Conservation (phyloP, 306 rosid genomes). For the Dryas alaskensis region DNA sequence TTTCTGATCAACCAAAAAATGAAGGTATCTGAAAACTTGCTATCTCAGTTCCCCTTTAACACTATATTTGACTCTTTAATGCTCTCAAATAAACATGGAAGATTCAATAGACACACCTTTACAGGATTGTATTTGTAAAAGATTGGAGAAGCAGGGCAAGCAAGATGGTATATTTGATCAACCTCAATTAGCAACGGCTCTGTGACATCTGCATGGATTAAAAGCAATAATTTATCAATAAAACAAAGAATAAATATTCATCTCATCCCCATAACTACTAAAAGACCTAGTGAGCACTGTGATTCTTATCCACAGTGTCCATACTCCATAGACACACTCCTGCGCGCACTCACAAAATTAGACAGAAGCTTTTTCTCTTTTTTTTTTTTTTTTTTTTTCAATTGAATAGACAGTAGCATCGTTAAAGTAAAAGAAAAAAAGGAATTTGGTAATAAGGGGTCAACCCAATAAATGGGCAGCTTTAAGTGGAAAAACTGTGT, state of each 20-base stretch:
- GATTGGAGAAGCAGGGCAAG: conserved; percentile 97
- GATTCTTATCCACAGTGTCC: no score
- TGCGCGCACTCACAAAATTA: not conserved
- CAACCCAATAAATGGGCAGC: no score
- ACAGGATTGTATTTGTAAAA: conserved; percentile 97
- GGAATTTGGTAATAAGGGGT: not conserved
- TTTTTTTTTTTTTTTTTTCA: not conserved
- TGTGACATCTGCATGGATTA: conserved; percentile 59
- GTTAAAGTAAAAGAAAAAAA: not conserved
- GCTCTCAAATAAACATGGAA: not conserved
- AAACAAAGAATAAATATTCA: not conserved
- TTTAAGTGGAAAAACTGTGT: no score
- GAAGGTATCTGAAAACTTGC: not conserved
- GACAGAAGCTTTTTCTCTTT: not conserved
- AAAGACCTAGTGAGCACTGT: no score
- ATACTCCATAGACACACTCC: no score
- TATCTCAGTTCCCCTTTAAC: no score
- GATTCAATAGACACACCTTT: conserved; percentile 47
- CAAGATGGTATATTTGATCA: conserved; percentile 94
- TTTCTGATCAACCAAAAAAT: not conserved
- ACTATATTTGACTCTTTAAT: not conserved
- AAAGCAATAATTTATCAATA: not conserved
- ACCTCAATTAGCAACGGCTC: conserved; percentile 85
- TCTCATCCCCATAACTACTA: no score
- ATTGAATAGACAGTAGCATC: not conserved